Percentiles rank a stretch among this genome's conserved stretches.
phyloP scores from a whole-genome alignment of 768 basidiomycete genomes.

The Boletus subcaerulescens region DNA sequence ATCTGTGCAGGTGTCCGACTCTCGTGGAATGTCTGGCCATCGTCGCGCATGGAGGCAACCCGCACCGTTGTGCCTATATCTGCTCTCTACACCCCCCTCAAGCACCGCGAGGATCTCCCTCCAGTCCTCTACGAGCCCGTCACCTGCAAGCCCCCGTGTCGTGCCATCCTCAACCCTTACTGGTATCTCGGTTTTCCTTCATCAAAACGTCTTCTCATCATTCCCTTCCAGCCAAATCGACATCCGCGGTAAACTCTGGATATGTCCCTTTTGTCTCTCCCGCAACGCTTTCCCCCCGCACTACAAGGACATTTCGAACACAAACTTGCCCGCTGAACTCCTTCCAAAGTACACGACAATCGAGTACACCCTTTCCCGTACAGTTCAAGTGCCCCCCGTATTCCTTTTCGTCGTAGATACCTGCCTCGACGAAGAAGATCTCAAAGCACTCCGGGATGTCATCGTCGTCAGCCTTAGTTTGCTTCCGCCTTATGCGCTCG shows the following conservation, averaged over 20 bases:
- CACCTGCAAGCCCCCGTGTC: conserved; percentile 96
- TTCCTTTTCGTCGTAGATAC: conserved; percentile 98
- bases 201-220: not conserved
- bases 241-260: conserved; percentile 98
- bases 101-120: conserved; percentile 89
- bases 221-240: conserved; percentile 81
- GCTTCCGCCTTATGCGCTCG: conserved; percentile 90
- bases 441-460: conserved; percentile 94
- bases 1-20: conserved; percentile 72
- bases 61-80: conserved; percentile 97
- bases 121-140: conserved; percentile 98
- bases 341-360: conserved; percentile 99
- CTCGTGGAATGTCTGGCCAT: conserved; percentile 99
- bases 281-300: conserved; percentile 97
- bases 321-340: conserved; percentile 94
- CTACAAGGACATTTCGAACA: conserved; percentile 98
- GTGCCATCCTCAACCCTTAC: conserved; percentile 96
- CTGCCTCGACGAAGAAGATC: conserved; percentile 91
- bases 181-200: conserved; percentile 54
- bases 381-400: conserved; percentile 89
- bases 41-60: conserved; percentile 96
- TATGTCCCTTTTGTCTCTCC: conserved; percentile 96
- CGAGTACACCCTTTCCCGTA: conserved; percentile 95
- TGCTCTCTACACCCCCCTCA: conserved; percentile 95
- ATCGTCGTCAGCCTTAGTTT: conserved; percentile 90